A percentile compares a stretch with the other conserved stretches of the same genome.
Conservation (phyloP, 2,329 filamentous ascomycete genomes). For the Akanthomyces muscarius region DNA sequence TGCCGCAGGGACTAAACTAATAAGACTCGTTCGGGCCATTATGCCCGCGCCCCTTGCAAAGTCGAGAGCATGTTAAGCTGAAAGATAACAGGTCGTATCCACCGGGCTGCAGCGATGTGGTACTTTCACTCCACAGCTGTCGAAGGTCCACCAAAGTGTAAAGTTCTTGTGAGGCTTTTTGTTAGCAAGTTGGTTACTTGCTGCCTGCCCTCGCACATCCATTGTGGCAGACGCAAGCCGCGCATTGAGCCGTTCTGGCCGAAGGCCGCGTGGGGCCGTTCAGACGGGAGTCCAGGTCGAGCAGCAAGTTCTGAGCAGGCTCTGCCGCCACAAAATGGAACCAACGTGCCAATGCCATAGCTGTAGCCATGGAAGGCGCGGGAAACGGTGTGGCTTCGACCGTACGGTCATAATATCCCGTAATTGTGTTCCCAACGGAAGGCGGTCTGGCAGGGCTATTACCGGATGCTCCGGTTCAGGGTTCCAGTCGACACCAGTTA, state of each 20-base stretch:
- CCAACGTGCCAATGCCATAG: not conserved
- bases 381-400: not conserved
- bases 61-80: constrained; percentile 1
- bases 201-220: not conserved
- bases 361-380: not conserved
- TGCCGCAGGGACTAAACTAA: not conserved
- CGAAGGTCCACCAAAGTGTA: not conserved
- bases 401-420: not conserved
- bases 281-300: not conserved
- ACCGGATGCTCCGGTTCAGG: not conserved
- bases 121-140: not conserved
- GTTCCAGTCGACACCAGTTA: not conserved
- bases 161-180: not conserved
- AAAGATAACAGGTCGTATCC: constrained; percentile 10
- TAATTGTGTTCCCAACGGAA: not conserved
- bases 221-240: not conserved
- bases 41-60: not conserved
- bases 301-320: not conserved
- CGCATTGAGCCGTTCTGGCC: not conserved
- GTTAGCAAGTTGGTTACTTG: not conserved
- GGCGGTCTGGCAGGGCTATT: not conserved
- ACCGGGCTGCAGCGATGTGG: constrained; percentile 6
- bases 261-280: not conserved
- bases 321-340: not conserved
- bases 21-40: not conserved